Percentiles rank a stretch among this genome's conserved stretches.
These are phyloP conservation scores for Rhododendron williamsianum DNA, from an alignment of 148 eudicot species.

Conservation along the genomic window DNA sequence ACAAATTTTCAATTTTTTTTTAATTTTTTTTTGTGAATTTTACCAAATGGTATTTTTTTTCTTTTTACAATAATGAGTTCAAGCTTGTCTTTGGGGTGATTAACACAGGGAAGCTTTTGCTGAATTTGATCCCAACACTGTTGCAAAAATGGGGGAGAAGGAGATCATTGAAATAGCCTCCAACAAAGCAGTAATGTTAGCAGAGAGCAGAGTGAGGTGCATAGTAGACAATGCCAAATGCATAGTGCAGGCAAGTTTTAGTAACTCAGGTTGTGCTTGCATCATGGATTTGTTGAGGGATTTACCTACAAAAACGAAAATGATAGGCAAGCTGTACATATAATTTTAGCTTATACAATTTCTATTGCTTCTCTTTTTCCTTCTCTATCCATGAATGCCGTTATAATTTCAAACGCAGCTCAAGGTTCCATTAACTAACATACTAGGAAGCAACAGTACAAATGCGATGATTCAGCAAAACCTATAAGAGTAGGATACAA, in stretches of 20 bases:
- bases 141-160: conserved; percentile 72
- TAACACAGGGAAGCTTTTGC: conserved; percentile 64
- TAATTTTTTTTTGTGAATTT: neutral
- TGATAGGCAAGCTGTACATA: neutral
- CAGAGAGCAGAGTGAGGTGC: conserved; percentile 86
- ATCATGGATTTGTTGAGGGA: neutral
- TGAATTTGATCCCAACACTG: conserved; percentile 66
- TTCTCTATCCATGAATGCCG: neutral
- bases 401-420: neutral
- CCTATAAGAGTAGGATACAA: neutral
- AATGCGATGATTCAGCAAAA: neutral
- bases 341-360: neutral
- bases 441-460: neutral
- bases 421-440: neutral
- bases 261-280: neutral
- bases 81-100: neutral
- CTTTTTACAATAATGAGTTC: neutral
- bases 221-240: conserved; percentile 88
- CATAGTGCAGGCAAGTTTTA: conserved; percentile 59
- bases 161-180: conserved; percentile 60
- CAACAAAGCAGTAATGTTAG: conserved; percentile 57
- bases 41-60: neutral
- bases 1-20: neutral
- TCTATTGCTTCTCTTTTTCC: neutral
- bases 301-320: neutral